Conservation (phyloP, 2,329 filamentous ascomycete species). For the Fusarium sp. region DNA sequence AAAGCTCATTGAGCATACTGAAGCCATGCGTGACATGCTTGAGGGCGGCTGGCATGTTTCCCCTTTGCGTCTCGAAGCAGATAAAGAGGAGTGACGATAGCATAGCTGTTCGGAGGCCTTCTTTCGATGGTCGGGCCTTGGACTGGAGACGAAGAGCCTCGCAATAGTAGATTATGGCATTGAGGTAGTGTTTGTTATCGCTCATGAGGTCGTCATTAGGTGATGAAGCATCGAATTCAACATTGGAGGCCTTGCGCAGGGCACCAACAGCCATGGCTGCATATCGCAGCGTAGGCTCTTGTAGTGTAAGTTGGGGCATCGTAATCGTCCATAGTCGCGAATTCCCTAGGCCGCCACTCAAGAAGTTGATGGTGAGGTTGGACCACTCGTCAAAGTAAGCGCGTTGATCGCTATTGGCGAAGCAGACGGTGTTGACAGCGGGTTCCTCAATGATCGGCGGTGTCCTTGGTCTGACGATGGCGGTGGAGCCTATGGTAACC, state of each 20-base stretch:
- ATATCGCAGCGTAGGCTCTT: conserved; percentile 53
- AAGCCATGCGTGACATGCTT: conserved; percentile 57
- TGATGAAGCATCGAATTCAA: conserved; percentile 35
- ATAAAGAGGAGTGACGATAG: conserved; percentile 56
- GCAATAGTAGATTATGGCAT: conserved; percentile 56
- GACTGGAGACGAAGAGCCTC: conserved; percentile 55
- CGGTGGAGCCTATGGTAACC: conserved; percentile 28
- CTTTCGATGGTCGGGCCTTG: conserved; percentile 50
- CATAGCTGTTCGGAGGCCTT: conserved; percentile 54
- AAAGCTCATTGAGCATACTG: conserved; percentile 54
- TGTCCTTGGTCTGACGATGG: conserved; percentile 48
- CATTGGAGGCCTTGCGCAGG: conserved; percentile 50
- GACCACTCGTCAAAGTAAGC: conserved; percentile 56
- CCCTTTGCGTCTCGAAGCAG: conserved; percentile 56
- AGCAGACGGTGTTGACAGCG: conserved; percentile 49
- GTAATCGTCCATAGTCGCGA: conserved; percentile 54
- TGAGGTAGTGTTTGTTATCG: conserved; percentile 54
- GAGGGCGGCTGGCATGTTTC: conserved; percentile 54
- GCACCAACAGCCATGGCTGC: conserved; percentile 57
- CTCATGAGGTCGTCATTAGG: conserved; percentile 32
- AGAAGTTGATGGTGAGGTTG: conserved; percentile 49
- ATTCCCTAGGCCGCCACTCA: conserved; percentile 50
- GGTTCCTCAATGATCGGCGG: conserved; percentile 50
- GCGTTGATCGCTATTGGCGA: conserved; percentile 49
- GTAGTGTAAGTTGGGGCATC: conserved; percentile 54